phyloP scores from a whole-genome alignment of 2,329 filamentous ascomycete genomes.

The Arthrinium puccinioides region DNA sequence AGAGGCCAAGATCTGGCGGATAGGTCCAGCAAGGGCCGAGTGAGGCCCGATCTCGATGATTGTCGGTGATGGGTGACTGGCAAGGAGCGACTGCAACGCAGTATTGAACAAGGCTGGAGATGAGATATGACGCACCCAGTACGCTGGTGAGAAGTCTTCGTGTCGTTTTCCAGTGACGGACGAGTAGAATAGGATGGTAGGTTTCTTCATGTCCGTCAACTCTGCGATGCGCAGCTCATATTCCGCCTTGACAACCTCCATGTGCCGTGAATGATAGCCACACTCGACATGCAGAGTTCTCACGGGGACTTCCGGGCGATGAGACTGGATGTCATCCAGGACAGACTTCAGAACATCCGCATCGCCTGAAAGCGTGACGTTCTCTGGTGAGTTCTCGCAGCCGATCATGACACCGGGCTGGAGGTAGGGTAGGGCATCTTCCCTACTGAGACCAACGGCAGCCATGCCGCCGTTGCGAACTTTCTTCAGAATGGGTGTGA shows the following conservation, averaged over 20 bases:
- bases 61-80: not conserved
- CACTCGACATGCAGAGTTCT: not conserved
- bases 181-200: not conserved
- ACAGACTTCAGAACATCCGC: not conserved
- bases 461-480: conserved; percentile 5
- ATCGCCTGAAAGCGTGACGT: conserved; percentile 1
- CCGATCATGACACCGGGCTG: not conserved
- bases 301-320: not conserved
- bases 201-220: not conserved
- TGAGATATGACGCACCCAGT: not conserved
- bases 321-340: not conserved
- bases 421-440: conserved; percentile 7
- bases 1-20: not conserved
- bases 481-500: not conserved
- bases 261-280: not conserved
- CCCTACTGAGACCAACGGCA: conserved; percentile 3
- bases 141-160: not conserved
- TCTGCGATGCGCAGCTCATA: conserved; percentile 20
- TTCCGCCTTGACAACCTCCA: not conserved
- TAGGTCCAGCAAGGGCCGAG: not conserved
- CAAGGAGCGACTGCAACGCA: not conserved
- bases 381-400: not conserved
- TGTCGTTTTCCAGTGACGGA: not conserved
- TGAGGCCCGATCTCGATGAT: not conserved
- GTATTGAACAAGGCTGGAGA: not conserved